These are phyloP conservation scores for Brettanomyces bruxellensis DNA, from an alignment of 805 yeast genomes.

Conservation along the genomic window DNA sequence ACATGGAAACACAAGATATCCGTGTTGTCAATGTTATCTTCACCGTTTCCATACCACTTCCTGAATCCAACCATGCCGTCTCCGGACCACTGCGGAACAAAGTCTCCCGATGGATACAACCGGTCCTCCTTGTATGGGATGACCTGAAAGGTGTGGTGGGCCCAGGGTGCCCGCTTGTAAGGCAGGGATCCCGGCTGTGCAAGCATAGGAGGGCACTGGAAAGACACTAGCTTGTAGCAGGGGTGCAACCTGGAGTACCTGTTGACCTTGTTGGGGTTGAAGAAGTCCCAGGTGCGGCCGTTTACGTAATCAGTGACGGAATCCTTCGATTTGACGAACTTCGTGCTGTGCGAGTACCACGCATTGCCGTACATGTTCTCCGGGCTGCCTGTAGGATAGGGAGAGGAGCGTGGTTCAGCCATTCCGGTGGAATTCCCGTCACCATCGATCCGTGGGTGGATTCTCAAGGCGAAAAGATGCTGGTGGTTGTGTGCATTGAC, in stretches of 20 bases:
- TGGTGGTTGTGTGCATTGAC: constrained; percentile 84
- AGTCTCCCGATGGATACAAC: constrained; percentile 74
- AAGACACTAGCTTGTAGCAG: constrained; percentile 68
- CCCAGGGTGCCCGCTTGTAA: constrained; percentile 79
- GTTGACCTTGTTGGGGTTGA: constrained; percentile 61
- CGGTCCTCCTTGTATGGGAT: constrained; percentile 67
- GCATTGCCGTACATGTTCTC: constrained; percentile 75
- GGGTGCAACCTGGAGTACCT: constrained; percentile 68
- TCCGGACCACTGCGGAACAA: constrained; percentile 67
- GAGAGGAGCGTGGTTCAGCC: constrained; percentile 54
- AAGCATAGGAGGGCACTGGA: constrained; percentile 63
- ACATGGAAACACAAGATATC: constrained; percentile 75
- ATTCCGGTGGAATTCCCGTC: constrained; percentile 66
- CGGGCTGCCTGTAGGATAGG: constrained; percentile 51
- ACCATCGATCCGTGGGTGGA: constrained; percentile 78
- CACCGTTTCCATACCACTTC: constrained; percentile 59
- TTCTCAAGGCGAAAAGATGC: constrained; percentile 68
- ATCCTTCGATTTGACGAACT: constrained; percentile 61
- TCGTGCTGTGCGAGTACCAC: constrained; percentile 54
- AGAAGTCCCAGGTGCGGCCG: constrained; percentile 69
- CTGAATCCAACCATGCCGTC: constrained; percentile 59
- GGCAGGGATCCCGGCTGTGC: constrained; percentile 70
- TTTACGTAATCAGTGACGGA: constrained; percentile 57
- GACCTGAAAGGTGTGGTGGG: constrained; percentile 55
- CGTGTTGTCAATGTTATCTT: constrained; percentile 50